A percentile compares a stretch with the other conserved stretches of the same genome.
phyloP scores from a whole-genome alignment of 306 rosid species.

The Vigna nakashimae region DNA sequence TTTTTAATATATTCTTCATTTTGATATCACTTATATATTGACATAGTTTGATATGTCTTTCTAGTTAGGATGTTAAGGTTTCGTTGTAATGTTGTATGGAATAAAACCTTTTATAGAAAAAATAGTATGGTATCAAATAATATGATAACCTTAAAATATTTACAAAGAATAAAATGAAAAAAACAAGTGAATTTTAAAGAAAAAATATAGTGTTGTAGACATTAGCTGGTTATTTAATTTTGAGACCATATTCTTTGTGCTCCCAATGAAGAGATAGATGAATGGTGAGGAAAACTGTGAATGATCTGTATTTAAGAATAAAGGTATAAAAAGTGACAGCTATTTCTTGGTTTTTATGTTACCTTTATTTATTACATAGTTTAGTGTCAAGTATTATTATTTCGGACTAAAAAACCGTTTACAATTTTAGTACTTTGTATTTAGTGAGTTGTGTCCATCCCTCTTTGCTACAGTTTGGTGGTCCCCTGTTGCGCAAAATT shows the following conservation, averaged over 20 bases:
- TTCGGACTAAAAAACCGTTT: neutral
- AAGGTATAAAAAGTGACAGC: neutral
- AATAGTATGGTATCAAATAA: no score
- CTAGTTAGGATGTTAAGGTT: no score
- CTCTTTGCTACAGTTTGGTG: constrained; percentile 2
- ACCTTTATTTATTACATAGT: neutral
- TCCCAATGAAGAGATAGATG: neutral
- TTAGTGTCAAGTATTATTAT: neutral
- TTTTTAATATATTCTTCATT: no score
- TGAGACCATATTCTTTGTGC: neutral
- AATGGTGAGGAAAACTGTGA: neutral
- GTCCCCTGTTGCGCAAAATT: constrained; percentile 11
- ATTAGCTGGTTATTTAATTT: no score
- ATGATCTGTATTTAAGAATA: neutral
- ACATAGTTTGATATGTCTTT: no score
- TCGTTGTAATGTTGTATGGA: no score
- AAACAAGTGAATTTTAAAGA: no score
- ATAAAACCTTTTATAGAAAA: no score
- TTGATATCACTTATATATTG: no score
- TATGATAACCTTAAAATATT: no score
- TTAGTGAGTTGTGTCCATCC: neutral
- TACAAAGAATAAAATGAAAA: no score
- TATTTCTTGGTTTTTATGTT: neutral
- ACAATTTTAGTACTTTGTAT: neutral
- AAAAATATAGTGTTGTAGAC: no score